Base-by-base conservation (phyloP, 441 rosid species). In the Mallotus repandus region DNA sequence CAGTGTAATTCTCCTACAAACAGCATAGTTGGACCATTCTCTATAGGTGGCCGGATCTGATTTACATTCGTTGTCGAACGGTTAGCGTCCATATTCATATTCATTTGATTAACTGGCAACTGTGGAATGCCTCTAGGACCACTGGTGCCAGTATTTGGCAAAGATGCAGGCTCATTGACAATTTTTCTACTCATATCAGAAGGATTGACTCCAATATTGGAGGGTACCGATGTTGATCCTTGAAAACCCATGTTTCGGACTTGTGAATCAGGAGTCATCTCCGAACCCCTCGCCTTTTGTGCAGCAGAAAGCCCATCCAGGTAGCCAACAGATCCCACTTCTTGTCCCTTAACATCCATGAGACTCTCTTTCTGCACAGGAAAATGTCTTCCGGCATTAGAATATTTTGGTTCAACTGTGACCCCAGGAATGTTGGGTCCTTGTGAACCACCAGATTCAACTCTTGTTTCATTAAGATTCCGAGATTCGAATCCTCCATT, bases 1-100 rank as follows among this genome's bases (percentile, higher is more conserved):
- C 99, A 95, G 76, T 95, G 98, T 72, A 95, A 81, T 77, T 93
- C 99, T 54, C 98, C 99, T 19, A 95, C 97, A 80, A 87, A 91
- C 71, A 95, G 78, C 88, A 85, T 88, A 15, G 97, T 90, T 68
- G 91, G 81, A 74, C 98, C 98, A 84, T 87, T 91, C 80, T 88
- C 95, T 74, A 86, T 53, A 62, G 88, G 84, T 50, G 87, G 81
- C 64, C 82, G 86, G 12, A 86, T 83, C 70, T 87, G 97, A 84
- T 86, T 91, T 80, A 87, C 91, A 78, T 84, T 88, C 74, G 85
- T 72, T 81, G 80, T 46, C 13, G 77, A 77, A 35, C 79, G 88
- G 72, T 78, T 82, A 52, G 48, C 85, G 77, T 84, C 89, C 10
- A 75, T 70, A 78, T 79, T 84, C 73, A 85, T 76, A 86, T 66